Evolutionary conservation across 1,284 basidiomycete genomes (phyloP), one percentile per base, ranked within the genome.

Genomic region (Cerrena zonata): DNA sequence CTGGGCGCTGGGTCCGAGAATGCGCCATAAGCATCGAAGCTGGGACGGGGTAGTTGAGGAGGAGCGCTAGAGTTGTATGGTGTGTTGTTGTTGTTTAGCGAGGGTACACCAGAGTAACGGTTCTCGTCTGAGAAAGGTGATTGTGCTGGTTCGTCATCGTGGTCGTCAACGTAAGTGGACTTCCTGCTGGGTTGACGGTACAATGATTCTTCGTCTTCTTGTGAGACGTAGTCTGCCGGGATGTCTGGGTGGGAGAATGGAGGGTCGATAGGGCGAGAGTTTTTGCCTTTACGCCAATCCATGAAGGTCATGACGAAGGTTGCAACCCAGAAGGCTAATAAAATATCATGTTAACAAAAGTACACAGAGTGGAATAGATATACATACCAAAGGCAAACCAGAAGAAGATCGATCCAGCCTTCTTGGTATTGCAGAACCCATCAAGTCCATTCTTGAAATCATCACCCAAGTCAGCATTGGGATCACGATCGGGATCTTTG

Each of bases 401-500:
- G 64, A 92, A 86, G 68, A 95, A 94, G 48, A 93, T 79, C 5
- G 80, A 80, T 0, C 79, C 88, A 2, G 92, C 91, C 62, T 91
- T 91, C 71, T 94, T 94, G 5, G 92, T 94, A 55, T 75, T 81
- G 67, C 92, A 95, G 87, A 89, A 94, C 1, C 85, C 80, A 11
- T 75, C 65, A 4, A 95, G 72, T 5, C 73, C 89, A 11, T 75
- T 74, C 58, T 78, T 79, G 66, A 86, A 95, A 49, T 70, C 76
- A 45, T 84, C 76, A 7, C 89, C 89, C 15, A 78, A 72, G 45
- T 65, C 73, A 0, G 80, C 82, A 59, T 94, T 57, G 34, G 65
- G 65, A 44, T 67, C 89, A n/a, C 79, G 75, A 48, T 67, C 73
- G 2, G 81, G 78, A 57, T 94, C 75, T 68, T 94, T 94, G 74